Conservation (phyloP, 805 yeast genomes). For the Sugiyamaella smithiae region DNA sequence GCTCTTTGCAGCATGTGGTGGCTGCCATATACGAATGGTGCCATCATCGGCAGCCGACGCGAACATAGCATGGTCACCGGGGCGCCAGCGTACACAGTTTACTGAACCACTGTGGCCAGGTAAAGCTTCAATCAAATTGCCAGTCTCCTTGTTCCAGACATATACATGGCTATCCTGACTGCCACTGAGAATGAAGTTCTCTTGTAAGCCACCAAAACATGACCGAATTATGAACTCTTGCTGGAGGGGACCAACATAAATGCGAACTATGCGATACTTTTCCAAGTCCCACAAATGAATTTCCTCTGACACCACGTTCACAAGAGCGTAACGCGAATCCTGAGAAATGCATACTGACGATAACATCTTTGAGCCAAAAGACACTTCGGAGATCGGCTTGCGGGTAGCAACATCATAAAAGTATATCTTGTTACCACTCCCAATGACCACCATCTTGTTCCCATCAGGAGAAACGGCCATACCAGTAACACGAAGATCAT, state of each 20-base stretch:
- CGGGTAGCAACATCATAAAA: slow-evolving; percentile 52
- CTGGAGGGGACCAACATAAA: slow-evolving; percentile 71
- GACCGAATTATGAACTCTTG: slow-evolving; percentile 68
- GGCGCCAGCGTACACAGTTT: slow-evolving; percentile 78
- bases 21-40: slow-evolving; percentile 50
- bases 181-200: slow-evolving; percentile 72
- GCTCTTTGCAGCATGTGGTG: slow-evolving; percentile 8
- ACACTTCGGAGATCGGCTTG: slow-evolving; percentile 44
- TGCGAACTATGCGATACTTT: slow-evolving; percentile 54
- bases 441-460: slow-evolving; percentile 57
- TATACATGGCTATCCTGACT: slow-evolving; percentile 77
- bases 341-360: slow-evolving; percentile 63
- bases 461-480: slow-evolving; percentile 66
- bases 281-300: slow-evolving; percentile 77
- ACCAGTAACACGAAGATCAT: slow-evolving; percentile 56
- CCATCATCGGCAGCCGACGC: slow-evolving; percentile 87
- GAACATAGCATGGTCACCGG: slow-evolving; percentile 48
- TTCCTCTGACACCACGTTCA: slow-evolving; percentile 72
- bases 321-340: slow-evolving; percentile 53
- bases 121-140: slow-evolving; percentile 59
- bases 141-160: slow-evolving; percentile 73
- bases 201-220: slow-evolving; percentile 69
- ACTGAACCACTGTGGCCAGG: slow-evolving; percentile 65
- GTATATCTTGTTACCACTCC: slow-evolving; percentile 58
- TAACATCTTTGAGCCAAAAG: slow-evolving; percentile 50